Base-by-base conservation (phyloP, 495 filamentous ascomycete genomes). In the Chaetomium fimeti region DNA sequence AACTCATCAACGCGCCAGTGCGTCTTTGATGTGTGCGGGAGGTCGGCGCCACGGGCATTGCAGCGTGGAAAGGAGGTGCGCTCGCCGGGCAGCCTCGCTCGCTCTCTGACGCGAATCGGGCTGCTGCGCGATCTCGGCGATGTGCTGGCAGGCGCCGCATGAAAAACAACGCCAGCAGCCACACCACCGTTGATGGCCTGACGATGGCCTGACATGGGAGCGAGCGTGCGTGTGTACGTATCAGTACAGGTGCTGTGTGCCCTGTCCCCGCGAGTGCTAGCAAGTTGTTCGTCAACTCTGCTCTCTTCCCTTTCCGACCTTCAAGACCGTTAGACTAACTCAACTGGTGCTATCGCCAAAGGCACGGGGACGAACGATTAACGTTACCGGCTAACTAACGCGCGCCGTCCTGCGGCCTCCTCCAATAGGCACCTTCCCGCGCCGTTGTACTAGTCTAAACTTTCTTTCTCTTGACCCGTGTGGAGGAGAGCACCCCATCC, bases 121-220 rank as follows among this genome's bases (percentile, higher is more conserved):
- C 49, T 52, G 20, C 49, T 36, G 52, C 16, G 18, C 28, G 28
- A 38, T 55, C 25, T 36, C 28, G 5, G 29, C 28, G 28, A 38
- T 55, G 52, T 55, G 52, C 52, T 55, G 52, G 27, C 52, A 55
- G 52, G 13, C 48, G 22, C 48, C 22, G 13, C 48, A 51, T 15
- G 25, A 20, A 6, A 32, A 27, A 32, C 51, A 54, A 27, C 29
- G 13, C 2, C 48, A 51, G 2, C 48, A 27, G 24, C 4, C 36
- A 7, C 20, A 27, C 5, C n/a, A 27, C 11, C 4, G 25, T 13
- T 47, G 40, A 2, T 12, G 13, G 8, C n/a, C n/a, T n/a, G n/a
- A n/a, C n/a, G n/a, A n/a, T n/a, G 1, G 32, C 32, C 32, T 11
- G 32, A 9, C 32, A 36, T n/a, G n/a, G n/a, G n/a, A 36, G 32